Conservation (phyloP, 306 rosid species). For the Begonia loranthoides region DNA sequence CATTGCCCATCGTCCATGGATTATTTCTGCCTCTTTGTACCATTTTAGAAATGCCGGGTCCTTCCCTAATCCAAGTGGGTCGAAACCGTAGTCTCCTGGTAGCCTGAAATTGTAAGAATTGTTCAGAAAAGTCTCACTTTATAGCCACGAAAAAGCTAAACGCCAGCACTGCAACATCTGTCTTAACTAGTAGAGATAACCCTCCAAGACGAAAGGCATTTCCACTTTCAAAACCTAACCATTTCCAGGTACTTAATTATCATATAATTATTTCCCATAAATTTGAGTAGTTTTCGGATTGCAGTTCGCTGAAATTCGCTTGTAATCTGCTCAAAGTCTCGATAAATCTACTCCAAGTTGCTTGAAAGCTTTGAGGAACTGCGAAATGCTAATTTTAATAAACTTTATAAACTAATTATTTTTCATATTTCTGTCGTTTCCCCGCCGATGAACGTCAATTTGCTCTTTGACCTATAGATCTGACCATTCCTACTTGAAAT, state of each 20-base stretch:
- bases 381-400: too few species aligned
- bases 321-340: neutral
- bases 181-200: neutral
- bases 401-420: too few species aligned
- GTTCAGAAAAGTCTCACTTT: neutral
- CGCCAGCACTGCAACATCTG: neutral
- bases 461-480: too few species aligned
- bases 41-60: conserved; percentile 92
- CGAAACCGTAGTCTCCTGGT: conserved; percentile 95
- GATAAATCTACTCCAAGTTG: neutral
- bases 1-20: conserved; percentile 99
- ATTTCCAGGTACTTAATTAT: too few species aligned
- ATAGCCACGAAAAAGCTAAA: neutral
- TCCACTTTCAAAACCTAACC: too few species aligned
- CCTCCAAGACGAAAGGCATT: too few species aligned
- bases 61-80: conserved; percentile 85
- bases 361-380: neutral
- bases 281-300: too few species aligned
- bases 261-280: too few species aligned
- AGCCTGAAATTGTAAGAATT: conserved; percentile 32
- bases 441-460: too few species aligned
- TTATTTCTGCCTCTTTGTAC: conserved; percentile 99
- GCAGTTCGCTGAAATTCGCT: neutral
- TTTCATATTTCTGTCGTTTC: too few species aligned
- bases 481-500: neutral